Evolutionary conservation across 2,329 filamentous ascomycete species (phyloP).

Genomic region (Diplocarpon rosae): DNA sequence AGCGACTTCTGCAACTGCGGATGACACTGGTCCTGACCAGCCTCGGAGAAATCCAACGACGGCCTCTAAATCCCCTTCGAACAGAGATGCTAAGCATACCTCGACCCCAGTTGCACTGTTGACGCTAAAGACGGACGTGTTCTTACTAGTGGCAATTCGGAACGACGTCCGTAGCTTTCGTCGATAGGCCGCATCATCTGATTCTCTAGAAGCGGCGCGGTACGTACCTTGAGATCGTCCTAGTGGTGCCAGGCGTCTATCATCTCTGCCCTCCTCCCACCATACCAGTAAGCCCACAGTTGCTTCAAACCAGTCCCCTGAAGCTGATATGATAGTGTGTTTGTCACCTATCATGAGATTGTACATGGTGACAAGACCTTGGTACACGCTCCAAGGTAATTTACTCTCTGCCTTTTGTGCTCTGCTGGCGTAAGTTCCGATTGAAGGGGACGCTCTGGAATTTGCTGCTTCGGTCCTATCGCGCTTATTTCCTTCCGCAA

Average conservation of each 20-base stretch:
- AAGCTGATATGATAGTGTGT: conserved; percentile 62
- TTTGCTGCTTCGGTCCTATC: conserved; percentile 30
- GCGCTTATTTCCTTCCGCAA: conserved; percentile 63
- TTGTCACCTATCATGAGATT: conserved; percentile 67
- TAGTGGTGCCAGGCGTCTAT: conserved; percentile 22
- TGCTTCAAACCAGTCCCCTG: conserved; percentile 89
- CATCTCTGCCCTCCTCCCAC: conserved; percentile 76
- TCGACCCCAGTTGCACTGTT: conserved; percentile 68
- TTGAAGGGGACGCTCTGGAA: conserved; percentile 32
- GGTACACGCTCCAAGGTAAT: conserved; percentile 83
- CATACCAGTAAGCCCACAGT: conserved; percentile 73
- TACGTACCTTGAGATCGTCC: conserved; percentile 18
- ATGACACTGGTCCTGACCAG: conserved; percentile 72
- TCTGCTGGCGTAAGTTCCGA: conserved; percentile 54
- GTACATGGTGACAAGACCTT: conserved; percentile 72
- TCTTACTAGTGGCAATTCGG: conserved; percentile 49
- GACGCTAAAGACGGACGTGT: conserved; percentile 58
- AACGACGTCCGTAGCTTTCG: conserved; percentile 64
- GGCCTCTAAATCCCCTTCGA: conserved; percentile 72
- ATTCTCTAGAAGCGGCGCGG: conserved; percentile 30
- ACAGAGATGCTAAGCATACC: conserved; percentile 68
- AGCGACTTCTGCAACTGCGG: conserved; percentile 72
- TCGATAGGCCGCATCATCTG: conserved; percentile 54
- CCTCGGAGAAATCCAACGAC: conserved; percentile 62
- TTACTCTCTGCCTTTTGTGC: conserved; percentile 69